phyloP scores from a whole-genome alignment of 345 rosid species.

The Salix exigua region DNA sequence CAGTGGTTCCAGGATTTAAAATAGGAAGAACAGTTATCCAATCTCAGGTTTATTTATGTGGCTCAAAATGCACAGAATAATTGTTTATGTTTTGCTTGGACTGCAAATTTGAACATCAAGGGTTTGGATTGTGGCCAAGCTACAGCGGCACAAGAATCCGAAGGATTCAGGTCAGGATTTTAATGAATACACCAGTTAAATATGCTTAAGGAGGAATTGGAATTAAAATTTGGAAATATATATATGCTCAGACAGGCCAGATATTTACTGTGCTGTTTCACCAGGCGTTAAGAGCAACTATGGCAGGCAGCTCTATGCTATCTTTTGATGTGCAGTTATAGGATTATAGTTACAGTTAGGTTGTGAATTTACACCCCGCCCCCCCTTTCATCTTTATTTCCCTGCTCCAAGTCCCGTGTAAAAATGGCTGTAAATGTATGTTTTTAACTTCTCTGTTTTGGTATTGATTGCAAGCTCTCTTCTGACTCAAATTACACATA shows the following conservation, averaged over 20 bases:
- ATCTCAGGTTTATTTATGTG: conserved; percentile 69
- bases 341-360: neutral
- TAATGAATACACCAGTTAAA: conserved; percentile 6
- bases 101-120: conserved; percentile 4
- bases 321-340: neutral
- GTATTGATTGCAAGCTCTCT: conserved; percentile 15
- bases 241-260: conserved; percentile 5
- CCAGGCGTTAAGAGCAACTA: conserved; percentile 3
- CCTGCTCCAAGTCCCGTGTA: conserved; percentile 17
- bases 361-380: neutral
- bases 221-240: neutral
- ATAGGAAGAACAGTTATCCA: conserved; percentile 69
- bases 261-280: neutral
- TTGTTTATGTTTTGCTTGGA: conserved; percentile 12
- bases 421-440: conserved; percentile 34
- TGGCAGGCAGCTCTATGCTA: conserved; percentile 14
- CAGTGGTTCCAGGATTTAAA: conserved; percentile 88
- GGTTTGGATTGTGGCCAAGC: conserved; percentile 3
- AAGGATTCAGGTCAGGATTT: conserved; percentile 17
- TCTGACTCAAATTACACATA: conserved; percentile 20
- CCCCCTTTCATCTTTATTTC: neutral
- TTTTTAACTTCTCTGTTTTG: neutral
- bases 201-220: conserved; percentile 6
- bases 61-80: conserved; percentile 42
- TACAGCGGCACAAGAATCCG: neutral